A percentile compares a stretch with the other conserved stretches of the same genome.
Evolutionary conservation across 305 asterid species (phyloP).

Genomic region (Fraxinus sp.): DNA sequence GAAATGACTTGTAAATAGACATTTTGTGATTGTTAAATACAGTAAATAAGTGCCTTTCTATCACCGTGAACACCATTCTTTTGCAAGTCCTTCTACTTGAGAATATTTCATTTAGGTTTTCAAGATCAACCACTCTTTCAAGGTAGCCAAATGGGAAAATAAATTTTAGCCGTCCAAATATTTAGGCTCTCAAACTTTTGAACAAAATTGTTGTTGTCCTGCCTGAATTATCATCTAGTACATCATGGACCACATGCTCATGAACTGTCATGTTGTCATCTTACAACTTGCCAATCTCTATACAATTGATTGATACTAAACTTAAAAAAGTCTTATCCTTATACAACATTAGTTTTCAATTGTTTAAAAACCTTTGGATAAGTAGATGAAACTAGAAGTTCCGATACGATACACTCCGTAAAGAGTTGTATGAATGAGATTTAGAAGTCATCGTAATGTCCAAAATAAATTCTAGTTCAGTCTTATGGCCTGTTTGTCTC

Average conservation of each 20-base stretch:
- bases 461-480: not conserved
- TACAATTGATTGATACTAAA: not conserved
- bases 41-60: not conserved
- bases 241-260: conserved; percentile 28
- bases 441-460: not conserved
- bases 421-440: not conserved
- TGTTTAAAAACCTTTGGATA: not conserved
- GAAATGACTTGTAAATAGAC: not conserved
- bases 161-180: conserved; percentile 25
- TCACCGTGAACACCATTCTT: not conserved
- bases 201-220: not conserved
- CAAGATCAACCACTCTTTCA: not conserved
- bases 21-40: not conserved
- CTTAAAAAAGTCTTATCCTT: not conserved
- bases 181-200: not conserved
- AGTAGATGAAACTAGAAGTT: not conserved
- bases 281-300: conserved; percentile 2
- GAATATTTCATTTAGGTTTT: not conserved
- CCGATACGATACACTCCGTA: not conserved
- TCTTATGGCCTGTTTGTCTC: not conserved
- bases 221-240: not conserved
- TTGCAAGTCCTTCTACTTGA: not conserved
- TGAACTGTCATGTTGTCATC: conserved; percentile 20
- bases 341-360: not conserved
- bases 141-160: not conserved